Evolutionary conservation across 2,329 filamentous ascomycete genomes (phyloP), one percentile per base, ranked within the genome.

Genomic region (Cryphonectria carpinicola): DNA sequence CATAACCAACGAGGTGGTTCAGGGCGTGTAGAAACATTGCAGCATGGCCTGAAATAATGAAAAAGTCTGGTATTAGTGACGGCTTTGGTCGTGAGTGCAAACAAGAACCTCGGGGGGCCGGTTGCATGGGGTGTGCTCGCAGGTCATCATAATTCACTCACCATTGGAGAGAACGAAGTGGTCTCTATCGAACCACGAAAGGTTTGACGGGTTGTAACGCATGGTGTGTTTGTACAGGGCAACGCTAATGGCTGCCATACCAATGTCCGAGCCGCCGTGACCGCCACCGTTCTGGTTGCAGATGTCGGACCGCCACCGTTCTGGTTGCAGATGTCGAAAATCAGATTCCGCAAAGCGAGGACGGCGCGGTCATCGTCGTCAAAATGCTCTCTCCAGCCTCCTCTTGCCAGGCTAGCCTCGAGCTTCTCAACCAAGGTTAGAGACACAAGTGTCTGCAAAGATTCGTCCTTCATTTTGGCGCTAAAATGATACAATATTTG

Each of bases 91-190:
- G 17, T 14, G 65, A 56, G 28, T n/a, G 28, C 32, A n/a, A 7
- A 39, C 8, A 11, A 11, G 11, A 11, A 13, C 32, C 3, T 3
- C 32, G 3, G 32, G 32, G 32, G 37, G 37, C 0, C 3, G 10
- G 10, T 1, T 32, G 32, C 32, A 32, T 32, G 2, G 32, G 32
- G 10, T 13, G 37, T 11, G 37, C 37, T 39, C 37, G 37, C 10
- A 39, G 10, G 37, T 39, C 8, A 11, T 39, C 10, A 11, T 11
- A 39, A 11, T 39, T 3, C 37, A 39, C 54, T 65, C 52, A 70
- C 73, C 88, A 73, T 90, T 90, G 32, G 87, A 90, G 14, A 90
- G 81, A 8, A 90, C 85, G 74, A 90, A 90, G 32, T 88, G 84
- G 74, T 90, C 88, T 49, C 88, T 82, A 77, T 90, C 89, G 81